Percentiles rank a stretch among this genome's conserved stretches.
Evolutionary conservation across 139 green algal species (phyloP).

Genomic region (Closterium sp.): DNA sequence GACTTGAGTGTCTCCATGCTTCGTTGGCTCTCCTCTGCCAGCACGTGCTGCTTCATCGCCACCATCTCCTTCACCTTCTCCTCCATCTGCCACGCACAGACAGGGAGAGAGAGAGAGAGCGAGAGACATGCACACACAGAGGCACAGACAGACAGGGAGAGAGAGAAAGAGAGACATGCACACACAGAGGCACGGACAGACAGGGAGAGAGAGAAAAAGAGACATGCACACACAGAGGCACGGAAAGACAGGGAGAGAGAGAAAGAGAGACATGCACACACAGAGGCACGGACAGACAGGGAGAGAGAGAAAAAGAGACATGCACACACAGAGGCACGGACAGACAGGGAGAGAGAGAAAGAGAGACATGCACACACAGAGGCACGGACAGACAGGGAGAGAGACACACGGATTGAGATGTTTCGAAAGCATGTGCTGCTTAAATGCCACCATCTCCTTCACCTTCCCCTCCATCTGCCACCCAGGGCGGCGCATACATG

Average conservation of each 20-base stretch:
- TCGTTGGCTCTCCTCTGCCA: slow-evolving; percentile 48
- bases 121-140: too few relatives aligned
- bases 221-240: too few relatives aligned
- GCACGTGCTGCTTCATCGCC: slow-evolving; percentile 49
- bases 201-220: not conserved
- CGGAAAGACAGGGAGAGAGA: too few relatives aligned
- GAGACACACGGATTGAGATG: too few relatives aligned
- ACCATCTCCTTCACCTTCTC: slow-evolving; percentile 56
- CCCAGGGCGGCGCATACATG: too few relatives aligned
- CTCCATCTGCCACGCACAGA: slow-evolving; percentile 31
- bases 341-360: not conserved
- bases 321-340: not conserved
- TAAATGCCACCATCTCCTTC: slow-evolving; percentile 54
- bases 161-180: not conserved
- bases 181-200: not conserved
- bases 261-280: too few relatives aligned
- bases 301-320: not conserved
- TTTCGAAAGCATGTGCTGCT: slow-evolving; percentile 29
- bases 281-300: too few relatives aligned
- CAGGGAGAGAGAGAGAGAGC: not conserved
- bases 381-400: too few relatives aligned
- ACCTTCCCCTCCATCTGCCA: slow-evolving; percentile 55
- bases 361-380: too few relatives aligned
- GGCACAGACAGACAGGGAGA: too few relatives aligned
- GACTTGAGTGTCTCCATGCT: slow-evolving; percentile 46